Evolutionary conservation across 345 rosid genomes (phyloP).

Genomic region (Murraya koenigii): DNA sequence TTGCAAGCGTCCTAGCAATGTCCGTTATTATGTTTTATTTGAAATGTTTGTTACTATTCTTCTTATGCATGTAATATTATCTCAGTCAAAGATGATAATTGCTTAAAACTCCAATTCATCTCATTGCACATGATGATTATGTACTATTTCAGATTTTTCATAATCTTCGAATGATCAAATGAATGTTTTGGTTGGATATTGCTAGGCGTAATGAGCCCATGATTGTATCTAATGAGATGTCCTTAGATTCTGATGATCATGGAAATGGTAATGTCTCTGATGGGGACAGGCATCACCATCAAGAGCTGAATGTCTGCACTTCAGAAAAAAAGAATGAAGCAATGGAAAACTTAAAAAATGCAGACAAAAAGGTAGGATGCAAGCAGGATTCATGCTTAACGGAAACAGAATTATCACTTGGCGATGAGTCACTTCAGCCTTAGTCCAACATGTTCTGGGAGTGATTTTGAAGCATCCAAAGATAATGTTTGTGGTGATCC

Average conservation of each 20-base stretch:
- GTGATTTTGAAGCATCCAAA: constrained; percentile 34
- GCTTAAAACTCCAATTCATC: not conserved
- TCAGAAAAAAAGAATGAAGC: constrained; percentile 30
- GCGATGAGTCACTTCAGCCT: constrained; percentile 39
- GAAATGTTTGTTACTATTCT: not conserved
- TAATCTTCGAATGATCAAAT: not conserved
- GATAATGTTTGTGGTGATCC: constrained; percentile 28
- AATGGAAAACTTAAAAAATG: constrained; percentile 23
- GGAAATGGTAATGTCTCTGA: constrained; percentile 18
- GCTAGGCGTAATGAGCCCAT: constrained; percentile 24
- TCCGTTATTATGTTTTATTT: too few species aligned
- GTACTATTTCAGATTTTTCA: not conserved
- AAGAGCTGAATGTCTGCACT: constrained; percentile 22
- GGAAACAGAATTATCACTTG: constrained; percentile 43
- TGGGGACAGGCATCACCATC: constrained; percentile 10
- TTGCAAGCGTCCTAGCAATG: not conserved
- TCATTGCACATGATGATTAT: not conserved
- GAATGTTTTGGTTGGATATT: constrained; percentile 18
- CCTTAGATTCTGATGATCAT: constrained; percentile 14
- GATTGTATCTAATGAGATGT: constrained; percentile 19
- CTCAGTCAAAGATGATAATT: not conserved
- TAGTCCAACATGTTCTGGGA: constrained; percentile 42
- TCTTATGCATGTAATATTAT: not conserved
- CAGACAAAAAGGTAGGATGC: constrained; percentile 29
- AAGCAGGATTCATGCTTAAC: constrained; percentile 26